Percentiles rank a stretch among this genome's conserved stretches.
Evolutionary conservation across 352 stramenopile species (phyloP).

Genomic region (Globisporangium nagaii): DNA sequence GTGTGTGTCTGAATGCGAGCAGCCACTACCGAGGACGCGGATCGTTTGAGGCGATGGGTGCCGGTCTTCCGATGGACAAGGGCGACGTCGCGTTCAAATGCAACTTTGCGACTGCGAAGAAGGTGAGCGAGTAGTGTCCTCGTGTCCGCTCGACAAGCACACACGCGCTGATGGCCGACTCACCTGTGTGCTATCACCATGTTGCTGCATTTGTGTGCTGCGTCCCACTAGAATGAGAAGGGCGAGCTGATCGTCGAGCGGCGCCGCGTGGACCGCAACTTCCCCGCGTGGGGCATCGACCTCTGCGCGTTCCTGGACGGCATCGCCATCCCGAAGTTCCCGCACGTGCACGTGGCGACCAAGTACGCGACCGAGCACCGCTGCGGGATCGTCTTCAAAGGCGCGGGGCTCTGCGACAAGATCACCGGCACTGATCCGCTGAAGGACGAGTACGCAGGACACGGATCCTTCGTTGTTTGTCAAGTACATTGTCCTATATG

Average conservation of each 20-base stretch:
- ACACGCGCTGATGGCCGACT: no score
- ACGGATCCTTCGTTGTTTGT: background rate
- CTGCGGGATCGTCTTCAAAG: conserved; percentile 85
- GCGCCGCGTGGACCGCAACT: conserved; percentile 81
- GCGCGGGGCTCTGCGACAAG: conserved; percentile 70
- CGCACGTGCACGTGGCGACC: conserved; percentile 56
- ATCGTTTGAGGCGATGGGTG: conserved; percentile 86
- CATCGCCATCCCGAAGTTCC: conserved; percentile 52
- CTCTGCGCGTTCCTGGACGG: conserved; percentile 74
- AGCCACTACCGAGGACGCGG: conserved; percentile 82
- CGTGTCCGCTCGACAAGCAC: background rate
- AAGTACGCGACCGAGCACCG: conserved; percentile 88
- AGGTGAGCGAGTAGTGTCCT: conserved; percentile 16
- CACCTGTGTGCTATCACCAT: no score
- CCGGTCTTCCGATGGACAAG: conserved; percentile 75
- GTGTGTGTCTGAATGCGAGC: background rate
- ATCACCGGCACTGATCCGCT: conserved; percentile 85
- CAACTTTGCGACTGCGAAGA: conserved; percentile 80
- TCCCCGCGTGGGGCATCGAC: conserved; percentile 75
- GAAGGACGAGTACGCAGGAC: conserved; percentile 82
- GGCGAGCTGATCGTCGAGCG: conserved; percentile 60
- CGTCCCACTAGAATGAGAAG: conserved; percentile 30
- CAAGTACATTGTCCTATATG: background rate
- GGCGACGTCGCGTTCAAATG: conserved; percentile 88
- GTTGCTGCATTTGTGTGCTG: background rate